Conservation (phyloP, 164 flowering plant species). For the Tetracentron sinense region DNA sequence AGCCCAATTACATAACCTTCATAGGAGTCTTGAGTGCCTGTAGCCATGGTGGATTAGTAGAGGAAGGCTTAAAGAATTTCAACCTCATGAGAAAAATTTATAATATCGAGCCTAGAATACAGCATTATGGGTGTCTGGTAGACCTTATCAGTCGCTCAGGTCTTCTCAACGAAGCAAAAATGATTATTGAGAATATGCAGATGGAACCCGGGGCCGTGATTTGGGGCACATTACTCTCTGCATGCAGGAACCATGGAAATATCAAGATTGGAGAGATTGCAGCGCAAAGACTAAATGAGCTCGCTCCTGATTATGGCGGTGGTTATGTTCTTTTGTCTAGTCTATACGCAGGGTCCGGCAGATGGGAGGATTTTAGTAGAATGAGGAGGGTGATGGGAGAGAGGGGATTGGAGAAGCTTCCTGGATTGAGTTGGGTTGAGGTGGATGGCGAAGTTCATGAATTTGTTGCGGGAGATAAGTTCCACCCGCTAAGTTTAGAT, state of each 20-base stretch:
- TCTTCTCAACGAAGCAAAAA: slow-evolving; percentile 20
- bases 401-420: slow-evolving; percentile 11
- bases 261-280: slow-evolving; percentile 20
- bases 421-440: slow-evolving; percentile 26
- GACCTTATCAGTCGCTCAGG: slow-evolving; percentile 25
- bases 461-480: slow-evolving; percentile 16
- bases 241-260: slow-evolving; percentile 23
- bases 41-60: slow-evolving; percentile 7
- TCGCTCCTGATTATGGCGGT: slow-evolving; percentile 15
- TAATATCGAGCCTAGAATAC: slow-evolving; percentile 10
- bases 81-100: slow-evolving; percentile 7
- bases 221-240: slow-evolving; percentile 22
- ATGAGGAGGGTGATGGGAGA: slow-evolving; percentile 19
- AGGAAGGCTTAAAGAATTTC: slow-evolving; percentile 9
- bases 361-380: slow-evolving; percentile 24
- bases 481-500: slow-evolving; percentile 13
- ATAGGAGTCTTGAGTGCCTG: slow-evolving; percentile 11
- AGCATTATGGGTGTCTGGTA: slow-evolving; percentile 24
- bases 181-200: slow-evolving; percentile 19
- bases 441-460: slow-evolving; percentile 20
- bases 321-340: slow-evolving; percentile 16
- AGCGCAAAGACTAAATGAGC: slow-evolving; percentile 9
- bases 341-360: slow-evolving; percentile 15
- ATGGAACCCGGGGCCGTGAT: slow-evolving; percentile 21
- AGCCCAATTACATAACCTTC: slow-evolving; percentile 11